Percentiles rank a stretch among this genome's conserved stretches.
These are phyloP conservation scores for Cajanus cajan DNA, from an alignment of 306 rosid genomes.

Conservation along the genomic window DNA sequence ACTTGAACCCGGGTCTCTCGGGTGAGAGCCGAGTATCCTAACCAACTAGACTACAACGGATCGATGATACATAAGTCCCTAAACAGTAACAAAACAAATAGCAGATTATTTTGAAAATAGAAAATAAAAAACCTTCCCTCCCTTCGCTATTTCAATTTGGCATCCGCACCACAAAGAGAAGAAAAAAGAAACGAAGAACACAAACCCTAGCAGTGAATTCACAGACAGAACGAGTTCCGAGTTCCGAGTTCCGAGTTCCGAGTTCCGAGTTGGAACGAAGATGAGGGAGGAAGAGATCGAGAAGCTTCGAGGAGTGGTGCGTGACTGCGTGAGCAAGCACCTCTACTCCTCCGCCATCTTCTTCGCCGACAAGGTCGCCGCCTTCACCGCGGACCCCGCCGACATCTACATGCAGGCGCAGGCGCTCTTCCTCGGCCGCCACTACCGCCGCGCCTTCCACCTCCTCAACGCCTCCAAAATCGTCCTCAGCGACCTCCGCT, in stretches of 20 bases:
- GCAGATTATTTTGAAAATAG: background rate
- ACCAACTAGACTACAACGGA: background rate
- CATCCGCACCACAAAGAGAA: background rate
- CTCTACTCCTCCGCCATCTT: slow-evolving; percentile 92
- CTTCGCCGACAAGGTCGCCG: slow-evolving; percentile 93
- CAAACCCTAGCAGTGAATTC: background rate
- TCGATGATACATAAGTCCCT: rapidly evolving
- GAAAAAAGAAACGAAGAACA: background rate
- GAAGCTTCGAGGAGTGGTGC: slow-evolving; percentile 87
- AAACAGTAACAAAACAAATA: too few relatives aligned
- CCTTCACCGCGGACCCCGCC: slow-evolving; percentile 87
- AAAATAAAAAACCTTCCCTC: background rate
- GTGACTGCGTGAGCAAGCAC: slow-evolving; percentile 94
- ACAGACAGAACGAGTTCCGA: too few relatives aligned
- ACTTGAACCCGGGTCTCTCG: background rate
- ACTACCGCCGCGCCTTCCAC: slow-evolving; percentile 89
- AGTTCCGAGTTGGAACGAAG: background rate
- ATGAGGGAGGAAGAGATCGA: slow-evolving; percentile 91
- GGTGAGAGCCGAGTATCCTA: background rate
- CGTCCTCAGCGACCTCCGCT: slow-evolving; percentile 85
- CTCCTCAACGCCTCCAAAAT: slow-evolving; percentile 92
- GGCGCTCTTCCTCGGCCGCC: slow-evolving; percentile 95
- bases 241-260: too few relatives aligned
- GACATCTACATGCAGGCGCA: slow-evolving; percentile 97
- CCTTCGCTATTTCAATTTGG: background rate